These are phyloP conservation scores for Penicillium nucicola DNA, from an alignment of 495 filamentous ascomycete species.

Conservation along the genomic window DNA sequence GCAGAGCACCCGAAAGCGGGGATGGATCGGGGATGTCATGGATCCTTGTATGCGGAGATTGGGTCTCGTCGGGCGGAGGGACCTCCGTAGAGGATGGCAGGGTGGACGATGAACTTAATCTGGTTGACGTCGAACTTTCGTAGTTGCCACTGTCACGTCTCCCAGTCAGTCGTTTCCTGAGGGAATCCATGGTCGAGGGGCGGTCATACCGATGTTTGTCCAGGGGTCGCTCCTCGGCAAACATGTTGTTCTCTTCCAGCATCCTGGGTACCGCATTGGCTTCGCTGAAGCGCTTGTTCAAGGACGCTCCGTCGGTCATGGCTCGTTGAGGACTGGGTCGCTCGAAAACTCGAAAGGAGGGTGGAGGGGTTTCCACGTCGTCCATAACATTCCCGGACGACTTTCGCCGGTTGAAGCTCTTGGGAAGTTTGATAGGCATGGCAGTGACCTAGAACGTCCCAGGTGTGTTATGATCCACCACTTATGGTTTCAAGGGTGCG, in stretches of 20 bases:
- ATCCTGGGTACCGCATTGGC: conserved; percentile 36
- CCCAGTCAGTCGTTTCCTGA: conserved; percentile 31
- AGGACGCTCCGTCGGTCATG: conserved; percentile 45
- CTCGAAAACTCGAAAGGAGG: conserved; percentile 61
- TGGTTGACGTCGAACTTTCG: conserved; percentile 60
- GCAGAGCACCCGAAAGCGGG: conserved; percentile 49
- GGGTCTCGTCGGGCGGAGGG: conserved; percentile 52
- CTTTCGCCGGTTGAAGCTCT: conserved; percentile 62
- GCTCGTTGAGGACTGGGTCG: conserved; percentile 46
- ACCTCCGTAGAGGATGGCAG: conserved; percentile 68
- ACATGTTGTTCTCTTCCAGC: conserved; percentile 53
- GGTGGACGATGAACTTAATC: conserved; percentile 71
- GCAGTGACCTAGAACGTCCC: background rate
- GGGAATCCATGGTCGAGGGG: conserved; percentile 16
- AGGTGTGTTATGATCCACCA: background rate
- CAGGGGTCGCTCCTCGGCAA: conserved; percentile 32
- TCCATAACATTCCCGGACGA: conserved; percentile 64
- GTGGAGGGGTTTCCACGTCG: conserved; percentile 44
- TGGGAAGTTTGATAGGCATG: conserved; percentile 72
- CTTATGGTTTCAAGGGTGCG: conserved; percentile 5
- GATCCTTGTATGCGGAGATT: conserved; percentile 47
- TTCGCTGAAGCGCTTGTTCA: conserved; percentile 40
- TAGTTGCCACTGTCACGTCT: conserved; percentile 59
- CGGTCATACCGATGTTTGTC: conserved; percentile 41
- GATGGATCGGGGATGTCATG: conserved; percentile 55